Conservation (phyloP, 345 rosid genomes). For the Citrus medica region DNA sequence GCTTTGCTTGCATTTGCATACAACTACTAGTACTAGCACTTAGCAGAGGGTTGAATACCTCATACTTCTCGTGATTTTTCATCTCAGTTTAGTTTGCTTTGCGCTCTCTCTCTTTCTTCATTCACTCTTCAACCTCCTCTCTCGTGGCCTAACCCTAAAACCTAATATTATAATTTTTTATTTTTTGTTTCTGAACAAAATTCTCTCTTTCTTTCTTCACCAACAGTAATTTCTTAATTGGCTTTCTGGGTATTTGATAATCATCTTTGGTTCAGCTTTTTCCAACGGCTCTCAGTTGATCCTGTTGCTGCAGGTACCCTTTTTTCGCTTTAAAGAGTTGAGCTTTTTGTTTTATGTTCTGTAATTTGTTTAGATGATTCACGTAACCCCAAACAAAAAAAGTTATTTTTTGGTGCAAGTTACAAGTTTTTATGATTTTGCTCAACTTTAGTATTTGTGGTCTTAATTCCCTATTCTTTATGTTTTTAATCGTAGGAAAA, state of each 20-base stretch:
- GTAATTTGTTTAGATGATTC: not conserved
- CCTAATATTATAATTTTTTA: not conserved
- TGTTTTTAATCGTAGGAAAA: not conserved
- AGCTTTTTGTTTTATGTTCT: not conserved
- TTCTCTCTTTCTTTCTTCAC: not conserved
- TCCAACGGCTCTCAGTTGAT: constrained; percentile 8
- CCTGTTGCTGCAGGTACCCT: constrained; percentile 21
- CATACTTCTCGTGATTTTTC: constrained; percentile 33
- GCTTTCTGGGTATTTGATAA: not conserved
- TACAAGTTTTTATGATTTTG: not conserved
- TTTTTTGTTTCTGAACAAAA: not conserved
- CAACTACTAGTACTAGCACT: not conserved
- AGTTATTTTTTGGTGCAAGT: not conserved
- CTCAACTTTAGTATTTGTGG: not conserved
- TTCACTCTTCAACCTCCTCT: constrained; percentile 31
- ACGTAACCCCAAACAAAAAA: no score
- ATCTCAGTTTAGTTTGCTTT: constrained; percentile 8
- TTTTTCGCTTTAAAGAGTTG: not conserved
- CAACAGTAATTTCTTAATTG: not conserved
- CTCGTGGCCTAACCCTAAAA: constrained; percentile 31
- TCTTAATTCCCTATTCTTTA: not conserved
- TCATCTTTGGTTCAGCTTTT: not conserved
- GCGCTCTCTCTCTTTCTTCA: constrained; percentile 36
- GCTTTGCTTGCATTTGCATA: not conserved
- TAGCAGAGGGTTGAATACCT: not conserved